These are phyloP conservation scores for Clarireedia sp. DNA, from an alignment of 2,329 filamentous ascomycete species.

Conservation along the genomic window DNA sequence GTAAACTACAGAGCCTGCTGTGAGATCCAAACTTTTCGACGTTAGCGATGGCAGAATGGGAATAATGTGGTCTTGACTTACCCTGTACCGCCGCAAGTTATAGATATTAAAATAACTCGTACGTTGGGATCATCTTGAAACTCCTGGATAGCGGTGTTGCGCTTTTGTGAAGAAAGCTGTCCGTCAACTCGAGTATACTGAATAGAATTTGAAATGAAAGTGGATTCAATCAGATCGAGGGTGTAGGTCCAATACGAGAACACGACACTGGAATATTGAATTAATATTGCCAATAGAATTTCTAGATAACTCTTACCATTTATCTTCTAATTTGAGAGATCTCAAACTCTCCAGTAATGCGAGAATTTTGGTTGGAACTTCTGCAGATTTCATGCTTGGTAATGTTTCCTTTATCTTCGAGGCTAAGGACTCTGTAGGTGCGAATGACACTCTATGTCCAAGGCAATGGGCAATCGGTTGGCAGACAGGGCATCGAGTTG, in stretches of 20 bases:
- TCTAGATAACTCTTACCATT: background rate
- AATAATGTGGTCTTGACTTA: background rate
- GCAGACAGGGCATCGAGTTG: too few relatives aligned
- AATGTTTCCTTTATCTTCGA: too few relatives aligned
- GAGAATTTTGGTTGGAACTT: too few relatives aligned
- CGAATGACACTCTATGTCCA: too few relatives aligned
- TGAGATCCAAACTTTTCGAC: background rate
- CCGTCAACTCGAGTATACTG: background rate
- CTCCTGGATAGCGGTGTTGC: background rate
- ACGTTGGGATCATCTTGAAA: background rate
- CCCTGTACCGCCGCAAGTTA: background rate
- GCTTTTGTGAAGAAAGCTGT: background rate
- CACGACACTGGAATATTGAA: background rate
- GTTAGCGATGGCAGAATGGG: background rate
- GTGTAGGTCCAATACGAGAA: background rate
- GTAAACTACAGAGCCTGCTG: background rate
- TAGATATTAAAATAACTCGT: background rate
- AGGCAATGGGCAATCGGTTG: too few relatives aligned
- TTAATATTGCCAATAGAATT: background rate
- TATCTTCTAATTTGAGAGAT: background rate
- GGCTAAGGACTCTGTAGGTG: too few relatives aligned
- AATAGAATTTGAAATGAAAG: background rate
- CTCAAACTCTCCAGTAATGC: too few relatives aligned
- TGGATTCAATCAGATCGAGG: background rate
- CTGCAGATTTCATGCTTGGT: too few relatives aligned